Evolutionary conservation across 2,329 filamentous ascomycete genomes (phyloP).

Genomic region (Coniochaeta hoffmannii): DNA sequence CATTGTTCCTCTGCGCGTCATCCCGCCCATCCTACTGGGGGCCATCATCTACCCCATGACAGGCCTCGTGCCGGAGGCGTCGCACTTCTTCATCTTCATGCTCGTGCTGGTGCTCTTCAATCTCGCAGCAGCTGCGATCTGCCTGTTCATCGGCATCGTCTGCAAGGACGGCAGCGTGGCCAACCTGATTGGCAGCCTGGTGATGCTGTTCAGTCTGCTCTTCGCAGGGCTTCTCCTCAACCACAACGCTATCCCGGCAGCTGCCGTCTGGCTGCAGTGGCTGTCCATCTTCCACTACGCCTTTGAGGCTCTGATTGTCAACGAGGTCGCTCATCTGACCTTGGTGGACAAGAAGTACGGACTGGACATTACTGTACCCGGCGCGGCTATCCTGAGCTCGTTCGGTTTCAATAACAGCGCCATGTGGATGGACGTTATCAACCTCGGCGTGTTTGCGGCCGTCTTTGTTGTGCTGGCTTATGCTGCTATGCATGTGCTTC

Average conservation of each 20-base stretch:
- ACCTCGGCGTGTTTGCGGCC: constrained; percentile 73
- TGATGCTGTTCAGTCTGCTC: constrained; percentile 94
- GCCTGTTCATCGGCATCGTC: constrained; percentile 91
- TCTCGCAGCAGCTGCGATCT: constrained; percentile 85
- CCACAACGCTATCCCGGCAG: constrained; percentile 81
- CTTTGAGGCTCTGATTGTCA: constrained; percentile 94
- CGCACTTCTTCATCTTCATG: constrained; percentile 86
- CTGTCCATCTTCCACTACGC: constrained; percentile 98
- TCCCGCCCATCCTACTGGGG: constrained; percentile 92
- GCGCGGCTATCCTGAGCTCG: constrained; percentile 84
- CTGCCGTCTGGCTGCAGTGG: constrained; percentile 83
- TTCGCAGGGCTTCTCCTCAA: constrained; percentile 94
- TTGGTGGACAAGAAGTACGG: constrained; percentile 93
- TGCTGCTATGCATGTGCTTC: constrained; percentile 81
- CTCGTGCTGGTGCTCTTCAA: constrained; percentile 93
- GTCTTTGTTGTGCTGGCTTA: constrained; percentile 86
- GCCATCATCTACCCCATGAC: constrained; percentile 98
- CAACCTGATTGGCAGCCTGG: constrained; percentile 85
- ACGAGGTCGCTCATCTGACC: constrained; percentile 85
- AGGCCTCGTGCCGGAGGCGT: constrained; percentile 72
- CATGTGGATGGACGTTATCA: constrained; percentile 77
- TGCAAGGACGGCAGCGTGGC: constrained; percentile 89
- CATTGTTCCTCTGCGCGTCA: constrained; percentile 85
- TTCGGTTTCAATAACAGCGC: constrained; percentile 90
- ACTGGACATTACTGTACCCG: constrained; percentile 91